phyloP scores from a whole-genome alignment of 2,329 filamentous ascomycete species.

The Apiospora aurea region DNA sequence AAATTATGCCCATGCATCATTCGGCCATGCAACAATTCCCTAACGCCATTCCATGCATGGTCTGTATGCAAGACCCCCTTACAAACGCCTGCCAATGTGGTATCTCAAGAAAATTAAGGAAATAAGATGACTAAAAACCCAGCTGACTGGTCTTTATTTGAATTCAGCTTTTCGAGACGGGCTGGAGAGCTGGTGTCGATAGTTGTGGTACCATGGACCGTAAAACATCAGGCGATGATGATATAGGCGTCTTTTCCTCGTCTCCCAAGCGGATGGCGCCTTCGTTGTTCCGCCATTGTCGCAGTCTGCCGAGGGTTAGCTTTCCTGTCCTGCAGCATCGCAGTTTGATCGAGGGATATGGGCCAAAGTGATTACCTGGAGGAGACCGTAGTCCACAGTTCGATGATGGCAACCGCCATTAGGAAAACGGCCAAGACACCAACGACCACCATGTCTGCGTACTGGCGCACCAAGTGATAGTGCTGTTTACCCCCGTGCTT shows the following conservation, averaged over 20 bases:
- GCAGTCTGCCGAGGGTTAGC: constrained; percentile 29
- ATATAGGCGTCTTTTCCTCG: constrained; percentile 26
- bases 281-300: constrained; percentile 28
- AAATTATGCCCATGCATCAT: not conserved
- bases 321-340: not conserved
- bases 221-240: constrained; percentile 1
- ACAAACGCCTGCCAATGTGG: constrained; percentile 21
- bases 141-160: not conserved
- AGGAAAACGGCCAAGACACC: constrained; percentile 34
- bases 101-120: constrained; percentile 24
- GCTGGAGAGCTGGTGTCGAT: not conserved
- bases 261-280: constrained; percentile 37
- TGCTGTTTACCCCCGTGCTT: constrained; percentile 34
- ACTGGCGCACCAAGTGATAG: constrained; percentile 37
- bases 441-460: constrained; percentile 38
- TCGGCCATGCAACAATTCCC: not conserved
- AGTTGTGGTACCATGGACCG: not conserved
- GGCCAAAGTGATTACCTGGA: constrained; percentile 34
- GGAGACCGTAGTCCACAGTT: constrained; percentile 35
- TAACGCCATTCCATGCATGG: not conserved
- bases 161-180: not conserved
- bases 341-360: not conserved
- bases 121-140: not conserved
- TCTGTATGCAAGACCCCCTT: not conserved
- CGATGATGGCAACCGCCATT: constrained; percentile 33